phyloP scores from a whole-genome alignment of 805 yeast genomes.

The Ogataea wickerhamii region DNA sequence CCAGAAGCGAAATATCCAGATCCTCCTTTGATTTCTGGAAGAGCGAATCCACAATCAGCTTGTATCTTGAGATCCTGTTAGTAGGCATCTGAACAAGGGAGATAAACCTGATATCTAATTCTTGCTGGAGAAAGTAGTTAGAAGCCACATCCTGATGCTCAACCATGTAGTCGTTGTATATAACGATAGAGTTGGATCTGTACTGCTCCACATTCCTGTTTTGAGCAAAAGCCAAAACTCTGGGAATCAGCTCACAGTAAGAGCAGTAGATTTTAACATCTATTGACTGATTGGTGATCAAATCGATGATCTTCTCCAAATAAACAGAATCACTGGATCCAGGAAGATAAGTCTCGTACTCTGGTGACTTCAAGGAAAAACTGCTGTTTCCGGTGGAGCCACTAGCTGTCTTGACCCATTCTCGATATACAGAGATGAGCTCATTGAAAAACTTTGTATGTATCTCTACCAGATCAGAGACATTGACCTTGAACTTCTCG shows the following conservation, averaged over 20 bases:
- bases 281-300: conserved; percentile 19
- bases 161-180: conserved; percentile 28
- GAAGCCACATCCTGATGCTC: conserved; percentile 17
- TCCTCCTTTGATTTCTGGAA: conserved; percentile 29
- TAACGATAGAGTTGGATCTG: conserved; percentile 19
- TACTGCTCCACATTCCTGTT: conserved; percentile 24
- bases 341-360: conserved; percentile 21
- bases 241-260: conserved; percentile 26
- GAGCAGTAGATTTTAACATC: conserved; percentile 24
- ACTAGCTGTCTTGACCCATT: conserved; percentile 16
- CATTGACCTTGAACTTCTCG: conserved; percentile 26
- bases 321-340: conserved; percentile 19
- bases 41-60: conserved; percentile 45
- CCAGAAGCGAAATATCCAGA: conserved; percentile 19
- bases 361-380: conserved; percentile 21
- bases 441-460: conserved; percentile 33
- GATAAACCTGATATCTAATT: conserved; percentile 47
- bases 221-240: conserved; percentile 21
- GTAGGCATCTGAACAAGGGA: conserved; percentile 56
- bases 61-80: conserved; percentile 46
- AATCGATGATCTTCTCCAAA: conserved; percentile 16
- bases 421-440: conserved; percentile 23
- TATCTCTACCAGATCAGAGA: conserved; percentile 28
- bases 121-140: conserved; percentile 37
- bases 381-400: conserved; percentile 15